Evolutionary conservation across 768 basidiomycete genomes (phyloP), one percentile per base, ranked within the genome.

Genomic region (Mrakia gelida): DNA sequence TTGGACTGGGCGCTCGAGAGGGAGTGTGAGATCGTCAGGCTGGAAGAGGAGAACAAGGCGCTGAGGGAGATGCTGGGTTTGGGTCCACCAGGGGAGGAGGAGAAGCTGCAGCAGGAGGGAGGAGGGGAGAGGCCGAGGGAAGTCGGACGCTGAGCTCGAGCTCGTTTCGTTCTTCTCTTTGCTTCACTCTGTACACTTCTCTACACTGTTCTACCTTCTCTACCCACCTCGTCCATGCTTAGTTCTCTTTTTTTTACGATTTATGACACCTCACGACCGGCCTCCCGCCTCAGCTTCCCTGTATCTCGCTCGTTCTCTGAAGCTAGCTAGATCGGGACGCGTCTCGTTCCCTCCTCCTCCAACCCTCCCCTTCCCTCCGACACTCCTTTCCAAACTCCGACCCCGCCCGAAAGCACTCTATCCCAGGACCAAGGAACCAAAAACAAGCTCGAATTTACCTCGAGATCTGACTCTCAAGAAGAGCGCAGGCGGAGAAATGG

Each of bases 1-100:
- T 73, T 81, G 79, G 94, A 98, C 84, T 98, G 96, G 93, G 91
- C 92, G 2, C 80, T 91, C 78, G 92, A 94, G 83, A 88, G 97
- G 79, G 96, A 98, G 83, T 85, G 86, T 79, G 97, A 98, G 85
- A 93, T 99, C 73, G 82, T 87, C 15, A 88, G 95, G 71, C 85
- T 99, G 62, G 91, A 91, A 83, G 86, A 86, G 71, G 96, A 98
- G 85, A 99, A 99, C 82, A 88, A 89, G 63, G 88, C 89, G 76
- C 85, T 99, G 71, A 87, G 96, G 71, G 87, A 87, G 81, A 83
- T 92, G 84, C 86, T 99, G 67, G 90, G 89, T 26, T 94, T 98
- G 21, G 67, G 30, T 26, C 54, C 30, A 15, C 75, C 74, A 13
- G 71, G 59, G 34, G 75, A 79, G 56, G 45, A 73, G 59, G 56